phyloP scores from a whole-genome alignment of 2,329 filamentous ascomycete genomes.

The Ascochyta koolunga region DNA sequence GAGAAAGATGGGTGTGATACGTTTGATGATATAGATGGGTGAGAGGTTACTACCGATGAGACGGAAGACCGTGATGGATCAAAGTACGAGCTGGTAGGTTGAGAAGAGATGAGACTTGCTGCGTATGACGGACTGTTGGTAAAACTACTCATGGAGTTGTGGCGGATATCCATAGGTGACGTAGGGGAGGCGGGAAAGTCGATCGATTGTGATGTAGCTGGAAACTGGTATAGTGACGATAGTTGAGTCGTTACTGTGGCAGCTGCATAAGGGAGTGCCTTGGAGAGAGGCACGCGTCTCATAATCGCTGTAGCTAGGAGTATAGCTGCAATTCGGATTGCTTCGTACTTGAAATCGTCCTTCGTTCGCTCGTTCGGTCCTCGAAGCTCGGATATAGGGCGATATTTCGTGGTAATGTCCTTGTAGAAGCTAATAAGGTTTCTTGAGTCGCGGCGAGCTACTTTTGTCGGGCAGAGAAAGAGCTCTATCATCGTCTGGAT shows the following conservation, averaged over 20 bases:
- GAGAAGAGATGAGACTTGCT: conserved; percentile 7
- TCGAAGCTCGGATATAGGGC: conserved; percentile 16
- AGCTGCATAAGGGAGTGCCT: conserved; percentile 25
- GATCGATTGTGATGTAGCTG: conserved; percentile 21
- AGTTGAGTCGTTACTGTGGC: conserved; percentile 1
- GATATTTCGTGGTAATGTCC: conserved; percentile 30
- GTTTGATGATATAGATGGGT: conserved; percentile 1
- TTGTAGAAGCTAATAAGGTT: conserved; percentile 27
- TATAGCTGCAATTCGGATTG: conserved; percentile 39
- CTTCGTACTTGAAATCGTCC: conserved; percentile 44
- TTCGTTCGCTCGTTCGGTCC: conserved; percentile 9
- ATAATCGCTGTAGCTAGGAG: conserved; percentile 44
- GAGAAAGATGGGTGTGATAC: conserved; percentile 13
- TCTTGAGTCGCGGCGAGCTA: conserved; percentile 22
- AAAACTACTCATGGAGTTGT: conserved; percentile 26
- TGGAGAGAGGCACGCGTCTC: conserved; percentile 33
- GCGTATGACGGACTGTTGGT: conserved; percentile 23
- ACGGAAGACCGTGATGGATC: conserved; percentile 6
- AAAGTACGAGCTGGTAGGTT: conserved; percentile 11
- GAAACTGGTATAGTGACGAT: conserved; percentile 7
- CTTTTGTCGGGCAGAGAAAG: conserved; percentile 31
- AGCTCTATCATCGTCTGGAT: conserved; percentile 40
- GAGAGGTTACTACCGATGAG: conserved; percentile 12
- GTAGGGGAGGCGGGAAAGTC: conserved; percentile 15
- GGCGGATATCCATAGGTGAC: conserved; percentile 16